Conservation (phyloP, 169 alveolate genomes). For the Plasmodium inui region DNA sequence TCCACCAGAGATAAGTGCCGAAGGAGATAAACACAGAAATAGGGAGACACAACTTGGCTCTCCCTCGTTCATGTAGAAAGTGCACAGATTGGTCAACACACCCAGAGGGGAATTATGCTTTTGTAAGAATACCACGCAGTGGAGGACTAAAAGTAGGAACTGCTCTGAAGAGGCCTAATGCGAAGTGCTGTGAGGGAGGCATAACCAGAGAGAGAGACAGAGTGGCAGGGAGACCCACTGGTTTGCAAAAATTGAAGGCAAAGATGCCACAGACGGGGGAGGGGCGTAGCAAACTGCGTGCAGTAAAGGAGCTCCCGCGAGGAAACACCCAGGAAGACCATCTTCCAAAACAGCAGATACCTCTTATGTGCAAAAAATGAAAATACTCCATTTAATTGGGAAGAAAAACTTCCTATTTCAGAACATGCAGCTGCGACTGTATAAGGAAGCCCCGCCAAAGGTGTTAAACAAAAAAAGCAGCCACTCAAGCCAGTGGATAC, state of each 20-base stretch:
- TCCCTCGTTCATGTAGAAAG: background rate
- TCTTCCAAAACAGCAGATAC: background rate
- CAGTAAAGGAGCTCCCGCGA: background rate
- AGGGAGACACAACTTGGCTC: background rate
- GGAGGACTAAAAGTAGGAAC: background rate
- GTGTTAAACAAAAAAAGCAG: constrained; percentile 76
- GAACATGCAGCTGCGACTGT: constrained; percentile 8
- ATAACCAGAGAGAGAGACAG: background rate
- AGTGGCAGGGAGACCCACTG: background rate
- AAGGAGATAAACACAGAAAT: background rate
- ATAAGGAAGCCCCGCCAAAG: constrained; percentile 73
- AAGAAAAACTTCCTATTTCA: constrained; percentile 31
- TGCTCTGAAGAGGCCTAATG: background rate
- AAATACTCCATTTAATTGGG: background rate
- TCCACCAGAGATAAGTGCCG: background rate
- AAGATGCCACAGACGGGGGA: background rate
- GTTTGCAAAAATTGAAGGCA: background rate
- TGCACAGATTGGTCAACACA: background rate
- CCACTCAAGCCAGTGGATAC: constrained; percentile 84
- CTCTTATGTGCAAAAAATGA: background rate
- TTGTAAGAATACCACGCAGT: background rate
- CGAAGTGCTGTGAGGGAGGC: background rate
- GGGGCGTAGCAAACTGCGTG: background rate
- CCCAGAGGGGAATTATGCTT: background rate
- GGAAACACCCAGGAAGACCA: background rate